phyloP scores from a whole-genome alignment of 2,329 filamentous ascomycete genomes.

The Aspergillus tanneri region DNA sequence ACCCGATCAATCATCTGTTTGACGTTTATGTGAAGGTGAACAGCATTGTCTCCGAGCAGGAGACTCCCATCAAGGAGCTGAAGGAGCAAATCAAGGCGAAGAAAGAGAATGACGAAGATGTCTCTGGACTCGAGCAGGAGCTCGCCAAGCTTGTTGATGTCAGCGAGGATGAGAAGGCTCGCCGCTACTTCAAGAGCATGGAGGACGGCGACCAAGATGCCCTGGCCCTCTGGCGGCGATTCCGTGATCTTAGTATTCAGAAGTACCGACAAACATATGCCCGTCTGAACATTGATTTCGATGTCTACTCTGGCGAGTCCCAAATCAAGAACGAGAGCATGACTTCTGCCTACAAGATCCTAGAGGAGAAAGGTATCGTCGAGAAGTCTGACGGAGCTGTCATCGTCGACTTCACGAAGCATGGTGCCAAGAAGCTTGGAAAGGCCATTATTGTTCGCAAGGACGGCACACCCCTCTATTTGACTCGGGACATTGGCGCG shows the following conservation, averaged over 20 bases:
- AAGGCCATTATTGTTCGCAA: slow-evolving; percentile 66
- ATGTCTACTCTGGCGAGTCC: slow-evolving; percentile 68
- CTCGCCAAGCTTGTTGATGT: slow-evolving; percentile 50
- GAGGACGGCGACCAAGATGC: slow-evolving; percentile 61
- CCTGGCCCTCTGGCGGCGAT: slow-evolving; percentile 61
- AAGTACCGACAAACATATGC: slow-evolving; percentile 65
- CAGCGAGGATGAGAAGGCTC: slow-evolving; percentile 60
- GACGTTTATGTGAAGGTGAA: slow-evolving; percentile 67
- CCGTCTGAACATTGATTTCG: slow-evolving; percentile 63
- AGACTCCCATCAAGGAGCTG: slow-evolving; percentile 55
- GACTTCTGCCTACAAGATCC: slow-evolving; percentile 56
- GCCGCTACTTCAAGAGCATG: slow-evolving; percentile 68
- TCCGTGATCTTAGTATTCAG: slow-evolving; percentile 63
- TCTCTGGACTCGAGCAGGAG: slow-evolving; percentile 49
- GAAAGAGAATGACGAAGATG: slow-evolving; percentile 51
- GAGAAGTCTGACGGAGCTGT: slow-evolving; percentile 66
- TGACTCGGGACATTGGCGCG: slow-evolving; percentile 68
- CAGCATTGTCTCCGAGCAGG: slow-evolving; percentile 56
- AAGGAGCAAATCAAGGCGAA: slow-evolving; percentile 51
- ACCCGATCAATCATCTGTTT: slow-evolving; percentile 65
- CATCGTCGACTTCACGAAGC: slow-evolving; percentile 68
- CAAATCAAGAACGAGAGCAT: slow-evolving; percentile 64
- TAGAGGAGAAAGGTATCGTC: slow-evolving; percentile 61
- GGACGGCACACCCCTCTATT: slow-evolving; percentile 66
- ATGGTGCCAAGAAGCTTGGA: slow-evolving; percentile 65